Evolutionary conservation across 768 basidiomycete species (phyloP).

Genomic region (Tephrocybe rancida): DNA sequence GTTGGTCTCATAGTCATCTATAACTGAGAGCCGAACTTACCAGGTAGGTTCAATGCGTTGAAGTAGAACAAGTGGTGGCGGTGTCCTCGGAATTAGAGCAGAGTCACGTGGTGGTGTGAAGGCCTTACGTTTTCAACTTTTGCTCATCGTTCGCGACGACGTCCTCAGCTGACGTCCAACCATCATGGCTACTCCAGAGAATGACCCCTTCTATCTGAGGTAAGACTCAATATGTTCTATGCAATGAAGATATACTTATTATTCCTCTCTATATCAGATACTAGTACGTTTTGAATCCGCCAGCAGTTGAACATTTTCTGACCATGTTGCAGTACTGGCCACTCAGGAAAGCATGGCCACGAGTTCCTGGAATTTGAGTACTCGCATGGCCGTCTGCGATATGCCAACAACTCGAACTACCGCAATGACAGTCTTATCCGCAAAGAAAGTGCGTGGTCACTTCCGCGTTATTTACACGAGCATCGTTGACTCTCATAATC

Average conservation of each 20-base stretch:
- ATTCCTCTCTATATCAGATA: conserved; percentile 39
- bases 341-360: conserved; percentile 97
- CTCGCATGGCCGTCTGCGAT: conserved; percentile 92
- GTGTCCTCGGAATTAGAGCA: not conserved
- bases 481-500: not conserved
- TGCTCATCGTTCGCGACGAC: not conserved
- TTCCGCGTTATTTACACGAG: not conserved
- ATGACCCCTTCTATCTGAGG: conserved; percentile 84
- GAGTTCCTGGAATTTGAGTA: conserved; percentile 99
- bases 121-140: not conserved
- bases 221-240: conserved; percentile 27
- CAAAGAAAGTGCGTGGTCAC: conserved; percentile 85
- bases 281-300: conserved; percentile 35
- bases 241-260: too few species aligned
- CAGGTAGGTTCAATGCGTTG: not conserved
- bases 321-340: conserved; percentile 73
- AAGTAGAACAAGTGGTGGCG: not conserved
- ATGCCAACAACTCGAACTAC: conserved; percentile 99
- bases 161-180: not conserved
- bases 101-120: conserved; percentile 14
- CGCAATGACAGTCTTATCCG: conserved; percentile 96
- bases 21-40: too few species aligned
- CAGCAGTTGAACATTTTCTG: not conserved
- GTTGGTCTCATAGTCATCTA: not conserved
- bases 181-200: conserved; percentile 54